Conservation (phyloP, 495 filamentous ascomycete species). For the Chaetomidium leptoderma region DNA sequence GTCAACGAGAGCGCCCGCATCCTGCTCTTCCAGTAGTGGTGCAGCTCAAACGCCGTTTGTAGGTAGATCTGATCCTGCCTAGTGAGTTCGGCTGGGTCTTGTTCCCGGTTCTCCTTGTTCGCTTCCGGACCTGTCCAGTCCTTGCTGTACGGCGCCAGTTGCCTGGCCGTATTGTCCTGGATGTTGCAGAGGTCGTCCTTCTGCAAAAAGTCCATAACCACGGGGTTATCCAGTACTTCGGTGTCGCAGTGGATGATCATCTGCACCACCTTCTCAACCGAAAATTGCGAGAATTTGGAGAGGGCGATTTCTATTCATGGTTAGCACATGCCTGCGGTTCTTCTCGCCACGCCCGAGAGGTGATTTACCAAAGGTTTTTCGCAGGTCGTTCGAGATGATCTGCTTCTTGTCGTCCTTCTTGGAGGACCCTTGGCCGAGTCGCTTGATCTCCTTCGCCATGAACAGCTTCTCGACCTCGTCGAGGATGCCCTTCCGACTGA, state of each 20-base stretch:
- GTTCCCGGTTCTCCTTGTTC: slow-evolving; percentile 70
- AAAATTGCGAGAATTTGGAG: slow-evolving; percentile 77
- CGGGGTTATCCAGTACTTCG: slow-evolving; percentile 83
- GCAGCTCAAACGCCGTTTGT: slow-evolving; percentile 86
- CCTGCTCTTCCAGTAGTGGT: slow-evolving; percentile 97
- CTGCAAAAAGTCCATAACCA: slow-evolving; percentile 97
- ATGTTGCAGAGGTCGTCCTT: slow-evolving; percentile 88
- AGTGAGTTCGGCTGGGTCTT: slow-evolving; percentile 83
- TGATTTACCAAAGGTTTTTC: slow-evolving; percentile 72
- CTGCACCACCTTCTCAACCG: slow-evolving; percentile 77
- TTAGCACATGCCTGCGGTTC: slow-evolving; percentile 18
- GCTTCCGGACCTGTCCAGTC: slow-evolving; percentile 95
- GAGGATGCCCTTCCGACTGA: slow-evolving; percentile 87
- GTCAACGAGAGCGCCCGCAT: slow-evolving; percentile 88
- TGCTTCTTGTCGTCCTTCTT: slow-evolving; percentile 95
- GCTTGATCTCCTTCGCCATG: slow-evolving; percentile 94
- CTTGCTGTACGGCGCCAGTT: slow-evolving; percentile 89
- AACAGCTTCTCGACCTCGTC: slow-evolving; percentile 97
- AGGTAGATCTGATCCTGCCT: slow-evolving; percentile 94
- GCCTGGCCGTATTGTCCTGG: slow-evolving; percentile 82
- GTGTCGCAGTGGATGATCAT: slow-evolving; percentile 95
- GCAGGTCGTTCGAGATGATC: slow-evolving; percentile 86
- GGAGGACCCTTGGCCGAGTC: slow-evolving; percentile 57
- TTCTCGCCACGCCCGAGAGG: background rate
- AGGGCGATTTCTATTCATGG: slow-evolving; percentile 68